Base-by-base conservation (phyloP, 352 stramenopile species). In the Plasmopara viticola region DNA sequence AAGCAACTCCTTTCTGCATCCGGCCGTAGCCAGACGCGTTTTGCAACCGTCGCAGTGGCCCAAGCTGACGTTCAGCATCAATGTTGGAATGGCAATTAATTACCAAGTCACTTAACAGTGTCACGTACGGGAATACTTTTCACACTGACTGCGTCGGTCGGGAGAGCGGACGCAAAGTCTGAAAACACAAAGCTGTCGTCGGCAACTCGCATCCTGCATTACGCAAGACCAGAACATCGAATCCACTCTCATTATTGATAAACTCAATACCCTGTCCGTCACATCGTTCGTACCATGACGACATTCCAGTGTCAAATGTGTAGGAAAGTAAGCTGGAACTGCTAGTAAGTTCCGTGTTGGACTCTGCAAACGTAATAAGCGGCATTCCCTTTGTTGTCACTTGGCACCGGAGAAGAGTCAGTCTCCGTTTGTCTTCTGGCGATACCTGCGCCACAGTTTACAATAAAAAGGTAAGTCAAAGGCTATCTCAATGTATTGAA, bases 171-270 rank as follows among this genome's bases (percentile, higher is more conserved):
- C 42, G 73, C 66, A 54, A 94, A 94, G 45, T 94, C 84, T 8
- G 84, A 94, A 52, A 82, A 94, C 18, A 86, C 73, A 51, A 94
- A 94, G 41, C 68, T 88, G 49, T 91, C 78, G 55, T 92, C 84
- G 12, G 79, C 80, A 9, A 92, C 78, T 41, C 84, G 79, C 79
- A 94, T 88, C 84, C 83, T 94, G 44, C n/a, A 48, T 8, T 18
- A 53, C 13, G 64, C 14, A 14, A 37, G 4, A 43, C 0, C 14
- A 39, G n/a, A 20, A 25, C 18, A 20, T 42, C 9, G 39, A 34
- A 13, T 44, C 1, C 25, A 48, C n/a, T 4, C 35, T 46, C n/a
- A 41, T 17, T 8, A 25, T 41, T 6, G 7, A 49, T 51, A 28
- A 15, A 6, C 6, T 6, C 5, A 41, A 41, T 18, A 15, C 37